Evolutionary conservation across 257 asterid genomes (phyloP), one percentile per base, ranked within the genome.

Genomic region (Anisodus tanguticus): DNA sequence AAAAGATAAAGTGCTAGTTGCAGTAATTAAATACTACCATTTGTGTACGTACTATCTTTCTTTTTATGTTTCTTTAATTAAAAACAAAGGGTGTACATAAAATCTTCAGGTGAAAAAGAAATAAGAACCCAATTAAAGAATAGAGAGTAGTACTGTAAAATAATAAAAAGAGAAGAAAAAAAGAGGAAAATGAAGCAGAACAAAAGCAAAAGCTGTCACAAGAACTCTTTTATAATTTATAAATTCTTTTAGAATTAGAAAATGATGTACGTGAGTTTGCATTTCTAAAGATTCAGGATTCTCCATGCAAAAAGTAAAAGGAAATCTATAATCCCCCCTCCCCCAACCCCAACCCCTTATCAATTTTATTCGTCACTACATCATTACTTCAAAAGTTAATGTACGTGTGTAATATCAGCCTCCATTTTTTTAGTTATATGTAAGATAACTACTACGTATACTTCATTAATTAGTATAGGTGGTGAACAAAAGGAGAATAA

Each of bases 151-250:
- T 31, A 72, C 6, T 3, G 10, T 6, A 49, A 77, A 8, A 77
- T 53, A 51, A 51, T 53, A 35, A 77, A 77, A 54, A 59, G 19
- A 59, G 66, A 8, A 49, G 55, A 83, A 66, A 58, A 72, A 82
- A 89, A 59, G 69, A 59, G 57, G 79, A 54, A 8, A 87, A 83
- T 12, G 35, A 31, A 83, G 83, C 53, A 86, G 80, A 88, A 86
- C 35, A 83, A 87, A 94, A 93, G 96, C 88, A 92, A 93, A 94
- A 93, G 96, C 97, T 91, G 95, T 90, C 92, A 85, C 85, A 81
- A 81, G 88, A 90, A 86, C 84, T 82, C 90, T 83, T 31, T 31
- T 1, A 31, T 31, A 31, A 31, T 90, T 91, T 86, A 84, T 87
- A 71, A 47, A 72, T 70, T 31, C 86, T 9, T 39, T 6, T 67